Percentiles rank a stretch among this genome's conserved stretches.
These are phyloP conservation scores for Theobroma cacao DNA, from an alignment of 345 rosid species.

Conservation along the genomic window DNA sequence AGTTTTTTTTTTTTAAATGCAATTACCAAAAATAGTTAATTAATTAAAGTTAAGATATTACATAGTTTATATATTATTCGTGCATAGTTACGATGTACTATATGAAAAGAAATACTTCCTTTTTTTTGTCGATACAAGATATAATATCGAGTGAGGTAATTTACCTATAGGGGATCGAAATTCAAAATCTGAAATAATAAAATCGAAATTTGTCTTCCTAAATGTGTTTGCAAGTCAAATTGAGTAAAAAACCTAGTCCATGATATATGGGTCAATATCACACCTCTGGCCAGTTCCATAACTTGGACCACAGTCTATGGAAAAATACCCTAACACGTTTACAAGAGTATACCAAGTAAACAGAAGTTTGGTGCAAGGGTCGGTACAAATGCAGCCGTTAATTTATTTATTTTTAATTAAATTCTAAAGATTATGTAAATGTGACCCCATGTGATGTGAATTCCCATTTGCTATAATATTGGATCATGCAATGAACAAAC, in stretches of 20 bases:
- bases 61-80: too few relatives aligned
- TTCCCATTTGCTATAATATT: not conserved
- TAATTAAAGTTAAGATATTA: too few relatives aligned
- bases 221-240: not conserved
- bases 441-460: not conserved
- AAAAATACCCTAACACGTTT: not conserved
- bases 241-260: not conserved
- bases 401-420: not conserved
- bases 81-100: too few relatives aligned
- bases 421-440: not conserved
- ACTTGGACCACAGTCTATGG: not conserved
- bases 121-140: too few relatives aligned
- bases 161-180: too few relatives aligned
- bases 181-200: not conserved
- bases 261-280: not conserved
- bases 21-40: too few relatives aligned
- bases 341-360: not conserved
- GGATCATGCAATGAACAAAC: conserved; percentile 1
- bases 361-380: not conserved
- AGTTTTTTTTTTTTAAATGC: too few relatives aligned
- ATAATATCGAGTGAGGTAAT: too few relatives aligned
- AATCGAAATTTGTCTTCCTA: not conserved
- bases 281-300: not conserved
- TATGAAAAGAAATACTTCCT: too few relatives aligned
- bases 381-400: conserved; percentile 3